Evolutionary conservation across 768 basidiomycete genomes (phyloP).

Genomic region (Amanita pallidorosea): DNA sequence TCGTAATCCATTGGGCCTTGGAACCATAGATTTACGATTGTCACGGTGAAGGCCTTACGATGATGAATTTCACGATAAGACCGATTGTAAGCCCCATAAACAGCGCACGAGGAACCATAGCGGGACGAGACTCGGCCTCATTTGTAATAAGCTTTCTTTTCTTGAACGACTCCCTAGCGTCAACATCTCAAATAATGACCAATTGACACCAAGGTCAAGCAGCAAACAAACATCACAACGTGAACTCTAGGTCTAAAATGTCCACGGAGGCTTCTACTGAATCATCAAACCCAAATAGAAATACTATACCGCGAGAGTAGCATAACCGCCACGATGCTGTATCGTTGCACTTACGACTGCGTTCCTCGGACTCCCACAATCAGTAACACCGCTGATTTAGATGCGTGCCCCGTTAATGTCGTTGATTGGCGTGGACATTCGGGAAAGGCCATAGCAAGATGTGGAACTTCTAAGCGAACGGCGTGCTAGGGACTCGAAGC

Average conservation of each 20-base stretch:
- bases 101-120: not conserved
- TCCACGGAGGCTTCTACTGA: no score
- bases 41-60: not conserved
- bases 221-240: not conserved
- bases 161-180: not conserved
- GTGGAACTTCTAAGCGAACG: not conserved
- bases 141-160: not conserved
- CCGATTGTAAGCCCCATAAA: not conserved
- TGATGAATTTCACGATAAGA: not conserved
- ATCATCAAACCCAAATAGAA: not conserved
- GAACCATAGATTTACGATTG: not conserved
- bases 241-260: no score
- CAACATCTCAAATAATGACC: not conserved
- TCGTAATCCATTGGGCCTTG: not conserved
- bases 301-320: not conserved
- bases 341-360: not conserved
- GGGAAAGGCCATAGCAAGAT: not conserved
- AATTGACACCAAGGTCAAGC: not conserved
- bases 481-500: not conserved
- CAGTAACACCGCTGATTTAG: not conserved
- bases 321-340: not conserved
- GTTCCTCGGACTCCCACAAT: constrained; percentile 3
- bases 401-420: not conserved
- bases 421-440: not conserved
- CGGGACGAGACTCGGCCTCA: not conserved